These are phyloP conservation scores for Kandelia obovata DNA, from an alignment of 345 rosid genomes.

Conservation along the genomic window DNA sequence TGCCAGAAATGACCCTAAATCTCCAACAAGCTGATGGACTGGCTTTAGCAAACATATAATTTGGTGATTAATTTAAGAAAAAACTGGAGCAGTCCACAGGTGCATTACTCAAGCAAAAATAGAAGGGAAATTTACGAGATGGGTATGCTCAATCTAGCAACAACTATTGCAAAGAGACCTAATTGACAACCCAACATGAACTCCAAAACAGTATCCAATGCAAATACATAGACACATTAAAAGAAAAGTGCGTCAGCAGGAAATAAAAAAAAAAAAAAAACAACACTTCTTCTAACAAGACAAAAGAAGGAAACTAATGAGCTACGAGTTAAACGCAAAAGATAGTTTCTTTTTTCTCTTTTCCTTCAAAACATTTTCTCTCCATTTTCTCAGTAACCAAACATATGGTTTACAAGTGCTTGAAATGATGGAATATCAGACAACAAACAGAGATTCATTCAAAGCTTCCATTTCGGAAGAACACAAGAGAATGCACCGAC, in stretches of 20 bases:
- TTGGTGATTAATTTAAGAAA: constrained; percentile 12
- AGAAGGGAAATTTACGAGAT: constrained; percentile 5
- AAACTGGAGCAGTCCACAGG: constrained; percentile 16
- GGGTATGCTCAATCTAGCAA: constrained; percentile 22
- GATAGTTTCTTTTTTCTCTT: neutral
- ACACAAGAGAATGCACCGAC: neutral
- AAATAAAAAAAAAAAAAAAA: no score
- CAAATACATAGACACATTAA: no score
- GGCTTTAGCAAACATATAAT: constrained; percentile 1
- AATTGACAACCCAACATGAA: no score
- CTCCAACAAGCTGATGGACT: neutral
- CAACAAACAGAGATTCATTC: neutral
- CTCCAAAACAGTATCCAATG: no score
- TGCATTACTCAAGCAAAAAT: constrained; percentile 8
- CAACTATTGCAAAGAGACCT: constrained; percentile 17
- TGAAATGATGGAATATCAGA: neutral
- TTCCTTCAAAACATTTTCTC: neutral
- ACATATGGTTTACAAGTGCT: neutral
- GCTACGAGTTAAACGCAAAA: neutral
- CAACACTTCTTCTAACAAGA: no score
- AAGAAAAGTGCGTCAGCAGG: no score
- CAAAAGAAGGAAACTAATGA: neutral
- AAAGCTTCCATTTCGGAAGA: neutral
- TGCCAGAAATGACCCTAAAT: neutral
- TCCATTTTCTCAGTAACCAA: constrained; percentile 19